Evolutionary conservation across 352 stramenopile genomes (phyloP).

Genomic region (Phytophthora sansomeana): DNA sequence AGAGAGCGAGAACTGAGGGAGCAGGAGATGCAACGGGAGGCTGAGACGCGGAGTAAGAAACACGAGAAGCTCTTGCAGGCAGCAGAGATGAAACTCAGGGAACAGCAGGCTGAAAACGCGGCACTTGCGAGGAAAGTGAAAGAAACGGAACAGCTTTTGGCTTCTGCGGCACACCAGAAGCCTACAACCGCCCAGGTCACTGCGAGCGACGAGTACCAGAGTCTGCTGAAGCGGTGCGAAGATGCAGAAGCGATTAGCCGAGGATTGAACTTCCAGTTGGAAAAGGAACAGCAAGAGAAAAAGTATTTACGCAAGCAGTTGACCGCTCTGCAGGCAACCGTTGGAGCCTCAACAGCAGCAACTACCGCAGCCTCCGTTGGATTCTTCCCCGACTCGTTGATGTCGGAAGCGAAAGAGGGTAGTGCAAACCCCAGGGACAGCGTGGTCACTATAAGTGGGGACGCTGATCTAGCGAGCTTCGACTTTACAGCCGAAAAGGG

Average conservation of each 20-base stretch:
- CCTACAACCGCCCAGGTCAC: constrained; percentile 39
- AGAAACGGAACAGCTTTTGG: constrained; percentile 52
- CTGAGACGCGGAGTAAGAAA: constrained; percentile 42
- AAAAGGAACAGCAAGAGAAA: constrained; percentile 83
- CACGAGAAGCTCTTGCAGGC: constrained; percentile 37
- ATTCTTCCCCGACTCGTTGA: constrained; percentile 31
- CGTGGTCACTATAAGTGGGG: constrained; percentile 41
- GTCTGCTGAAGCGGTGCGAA: constrained; percentile 61
- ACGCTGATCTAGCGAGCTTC: constrained; percentile 69
- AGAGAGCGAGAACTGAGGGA: constrained; percentile 47
- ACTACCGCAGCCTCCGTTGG: constrained; percentile 38
- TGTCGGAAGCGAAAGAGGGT: constrained; percentile 18
- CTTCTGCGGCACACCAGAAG: constrained; percentile 19
- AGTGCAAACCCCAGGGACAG: constrained; percentile 51
- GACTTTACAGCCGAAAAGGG: constrained; percentile 51
- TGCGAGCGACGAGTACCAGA: constrained; percentile 64
- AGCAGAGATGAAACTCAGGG: constrained; percentile 18
- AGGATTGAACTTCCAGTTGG: constrained; percentile 73
- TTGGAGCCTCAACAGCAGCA: constrained; percentile 31
- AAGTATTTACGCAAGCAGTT: constrained; percentile 78
- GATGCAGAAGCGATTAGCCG: constrained; percentile 74
- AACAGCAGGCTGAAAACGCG: constrained; percentile 34
- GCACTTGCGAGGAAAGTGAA: constrained; percentile 49
- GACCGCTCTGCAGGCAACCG: constrained; percentile 41
- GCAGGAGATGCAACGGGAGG: constrained; percentile 46